Conservation (phyloP, 1,284 basidiomycete species). For the Anthracocystis setariae region DNA sequence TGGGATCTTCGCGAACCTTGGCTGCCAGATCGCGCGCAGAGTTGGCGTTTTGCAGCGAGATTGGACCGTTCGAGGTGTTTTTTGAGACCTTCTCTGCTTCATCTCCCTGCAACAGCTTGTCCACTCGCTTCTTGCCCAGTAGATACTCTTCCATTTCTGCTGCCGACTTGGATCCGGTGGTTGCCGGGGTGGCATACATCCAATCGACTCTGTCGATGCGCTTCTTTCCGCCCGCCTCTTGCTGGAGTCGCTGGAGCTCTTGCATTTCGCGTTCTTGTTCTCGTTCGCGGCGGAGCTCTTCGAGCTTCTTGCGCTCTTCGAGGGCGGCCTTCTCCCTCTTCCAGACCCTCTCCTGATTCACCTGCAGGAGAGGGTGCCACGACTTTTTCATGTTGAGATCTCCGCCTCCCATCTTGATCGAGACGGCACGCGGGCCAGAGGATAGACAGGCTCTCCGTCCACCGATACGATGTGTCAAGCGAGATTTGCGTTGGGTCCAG, state of each 20-base stretch:
- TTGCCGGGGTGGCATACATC: slow-evolving; percentile 97
- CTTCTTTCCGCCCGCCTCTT: slow-evolving; percentile 90
- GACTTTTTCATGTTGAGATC: slow-evolving; percentile 89
- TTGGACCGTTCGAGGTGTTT: slow-evolving; percentile 25
- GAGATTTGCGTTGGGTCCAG: background rate
- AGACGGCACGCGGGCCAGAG: slow-evolving; percentile 5
- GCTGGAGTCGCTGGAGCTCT: slow-evolving; percentile 84
- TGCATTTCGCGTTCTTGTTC: slow-evolving; percentile 96
- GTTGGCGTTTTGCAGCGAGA: slow-evolving; percentile 74
- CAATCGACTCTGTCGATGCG: slow-evolving; percentile 93
- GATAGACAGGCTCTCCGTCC: background rate
- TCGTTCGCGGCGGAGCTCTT: slow-evolving; percentile 93
- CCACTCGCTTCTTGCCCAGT: slow-evolving; percentile 96
- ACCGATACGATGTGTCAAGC: background rate
- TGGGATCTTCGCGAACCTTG: slow-evolving; percentile 94
- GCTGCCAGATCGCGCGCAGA: slow-evolving; percentile 85
- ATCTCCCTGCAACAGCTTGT: slow-evolving; percentile 85
- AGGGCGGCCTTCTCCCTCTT: slow-evolving; percentile 95
- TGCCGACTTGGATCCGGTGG: slow-evolving; percentile 79
- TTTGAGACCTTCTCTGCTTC: slow-evolving; percentile 76
- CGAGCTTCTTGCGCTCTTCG: slow-evolving; percentile 97
- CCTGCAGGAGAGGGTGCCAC: slow-evolving; percentile 97
- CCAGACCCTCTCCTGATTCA: slow-evolving; percentile 99
- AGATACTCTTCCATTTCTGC: slow-evolving; percentile 92
- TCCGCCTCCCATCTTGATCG: slow-evolving; percentile 79